Evolutionary conservation across 1,139 yeast genomes (phyloP).

Genomic region (Suzukiozyma palmioleophila): DNA sequence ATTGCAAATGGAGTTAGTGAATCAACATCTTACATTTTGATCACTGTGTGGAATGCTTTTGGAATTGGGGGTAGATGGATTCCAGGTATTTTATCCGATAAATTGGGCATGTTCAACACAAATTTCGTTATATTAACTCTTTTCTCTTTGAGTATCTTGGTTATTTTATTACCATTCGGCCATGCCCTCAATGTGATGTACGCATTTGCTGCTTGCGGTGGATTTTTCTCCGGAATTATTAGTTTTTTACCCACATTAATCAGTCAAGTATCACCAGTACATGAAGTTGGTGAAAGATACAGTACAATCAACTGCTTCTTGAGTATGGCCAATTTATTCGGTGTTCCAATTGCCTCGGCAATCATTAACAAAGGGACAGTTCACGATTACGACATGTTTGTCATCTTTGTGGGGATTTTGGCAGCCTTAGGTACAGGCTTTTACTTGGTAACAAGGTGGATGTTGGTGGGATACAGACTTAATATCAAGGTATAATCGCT

Average conservation of each 20-base stretch:
- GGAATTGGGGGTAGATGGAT: constrained; percentile 37
- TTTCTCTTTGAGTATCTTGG: constrained; percentile 26
- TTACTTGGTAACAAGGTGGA: constrained; percentile 31
- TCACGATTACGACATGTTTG: constrained; percentile 30
- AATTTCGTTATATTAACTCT: constrained; percentile 34
- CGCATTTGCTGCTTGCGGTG: constrained; percentile 34
- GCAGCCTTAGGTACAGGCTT: constrained; percentile 23
- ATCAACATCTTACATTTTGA: constrained; percentile 30
- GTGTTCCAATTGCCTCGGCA: constrained; percentile 44
- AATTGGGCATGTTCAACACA: constrained; percentile 35
- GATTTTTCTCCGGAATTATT: constrained; percentile 21
- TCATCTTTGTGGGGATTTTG: constrained; percentile 31
- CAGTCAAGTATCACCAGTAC: constrained; percentile 34
- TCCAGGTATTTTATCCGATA: constrained; percentile 38
- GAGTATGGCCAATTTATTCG: constrained; percentile 38
- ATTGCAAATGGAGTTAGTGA: constrained; percentile 37
- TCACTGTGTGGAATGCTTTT: constrained; percentile 37
- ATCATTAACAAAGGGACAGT: constrained; percentile 32
- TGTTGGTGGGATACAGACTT: constrained; percentile 28
- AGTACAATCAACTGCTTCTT: constrained; percentile 36
- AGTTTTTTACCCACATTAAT: constrained; percentile 39
- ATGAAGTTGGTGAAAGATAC: constrained; percentile 38
- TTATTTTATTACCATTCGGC: constrained; percentile 41
- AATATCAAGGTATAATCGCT: constrained; percentile 24
- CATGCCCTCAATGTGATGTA: constrained; percentile 24